These are phyloP conservation scores for Plantago major DNA, from an alignment of 257 asterid genomes.

Conservation along the genomic window DNA sequence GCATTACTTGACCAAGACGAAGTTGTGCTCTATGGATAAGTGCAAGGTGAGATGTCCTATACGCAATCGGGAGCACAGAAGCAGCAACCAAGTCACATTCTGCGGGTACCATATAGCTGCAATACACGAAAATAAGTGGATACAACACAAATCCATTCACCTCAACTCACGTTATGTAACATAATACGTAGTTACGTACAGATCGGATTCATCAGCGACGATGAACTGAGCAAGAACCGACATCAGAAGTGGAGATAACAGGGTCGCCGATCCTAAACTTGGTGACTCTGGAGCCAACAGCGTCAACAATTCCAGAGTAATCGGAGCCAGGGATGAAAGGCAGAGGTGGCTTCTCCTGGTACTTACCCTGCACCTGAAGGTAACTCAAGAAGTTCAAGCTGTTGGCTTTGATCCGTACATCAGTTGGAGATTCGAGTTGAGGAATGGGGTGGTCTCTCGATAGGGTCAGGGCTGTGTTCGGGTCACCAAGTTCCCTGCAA, in stretches of 20 bases:
- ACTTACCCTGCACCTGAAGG: slow-evolving; percentile 80
- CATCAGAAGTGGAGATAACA: slow-evolving; percentile 67
- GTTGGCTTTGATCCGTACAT: slow-evolving; percentile 71
- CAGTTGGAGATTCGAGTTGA: slow-evolving; percentile 49
- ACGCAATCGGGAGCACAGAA: slow-evolving; percentile 87
- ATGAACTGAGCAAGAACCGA: slow-evolving; percentile 83
- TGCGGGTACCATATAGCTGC: slow-evolving; percentile 71
- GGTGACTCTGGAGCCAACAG: slow-evolving; percentile 65
- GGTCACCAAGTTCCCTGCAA: slow-evolving; percentile 80
- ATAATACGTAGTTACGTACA: slow-evolving; percentile 28
- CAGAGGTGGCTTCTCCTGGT: slow-evolving; percentile 77
- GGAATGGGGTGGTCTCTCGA: slow-evolving; percentile 61
- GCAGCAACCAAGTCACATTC: slow-evolving; percentile 87
- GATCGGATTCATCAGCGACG: slow-evolving; percentile 67
- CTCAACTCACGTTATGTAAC: too few species aligned
- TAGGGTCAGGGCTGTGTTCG: slow-evolving; percentile 60
- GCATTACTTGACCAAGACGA: slow-evolving; percentile 52
- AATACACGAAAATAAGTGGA: too few species aligned
- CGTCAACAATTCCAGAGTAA: slow-evolving; percentile 77
- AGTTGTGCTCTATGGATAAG: slow-evolving; percentile 83
- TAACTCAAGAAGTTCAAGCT: slow-evolving; percentile 92
- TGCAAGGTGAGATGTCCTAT: slow-evolving; percentile 93
- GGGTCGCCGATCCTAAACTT: slow-evolving; percentile 71
- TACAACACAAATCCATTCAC: too few species aligned
- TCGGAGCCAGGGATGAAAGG: slow-evolving; percentile 95